Evolutionary conservation across 2,329 filamentous ascomycete genomes (phyloP), one percentile per base, ranked within the genome.

Genomic region (Whalleya microplaca): DNA sequence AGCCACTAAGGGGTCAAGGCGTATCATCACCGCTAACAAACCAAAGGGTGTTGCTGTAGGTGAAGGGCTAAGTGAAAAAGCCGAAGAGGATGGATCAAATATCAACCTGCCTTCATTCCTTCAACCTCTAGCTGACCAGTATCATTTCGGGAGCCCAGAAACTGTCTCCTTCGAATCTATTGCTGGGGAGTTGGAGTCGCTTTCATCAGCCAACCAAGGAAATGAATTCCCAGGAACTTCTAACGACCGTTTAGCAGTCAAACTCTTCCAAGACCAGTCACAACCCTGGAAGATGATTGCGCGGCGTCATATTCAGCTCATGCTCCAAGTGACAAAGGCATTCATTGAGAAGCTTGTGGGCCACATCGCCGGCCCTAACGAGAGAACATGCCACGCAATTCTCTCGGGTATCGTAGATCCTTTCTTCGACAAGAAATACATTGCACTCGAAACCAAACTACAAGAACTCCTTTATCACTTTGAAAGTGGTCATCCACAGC

Each of bases 391-490:
- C 32, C 52, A 60, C 1, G 62, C 68, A 0, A 62, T 73, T 14
- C 46, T 73, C 2, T 51, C 51, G 5, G 54, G 64, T 21, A 48
- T 66, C 7, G 53, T 69, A 4, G 62, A 67, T 3, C 66, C 66
- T 1, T 70, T 67, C 47, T 68, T 69, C 41, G 66, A 67, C 6
- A 16, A 59, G 1, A 73, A 71, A 41, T 64, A 66, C 6, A 45
- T 42, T 0, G 2, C 64, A 0, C 67, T 79, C 0, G 53, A 67
- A 2, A 44, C 21, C 0, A 80, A 78, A 56, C 55, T 80, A 0
- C 55, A 72, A 0, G 77, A 80, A 48, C 61, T 81, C 0, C 64
- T 79, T 0, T 59, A 52, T 0, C 75, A 76, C 2, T 77, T 76
- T 48, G 51, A 58, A 2, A 59, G 66, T 2, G 76, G 75, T 1